phyloP scores from a whole-genome alignment of 495 filamentous ascomycete species.

The Penicillium steckii region DNA sequence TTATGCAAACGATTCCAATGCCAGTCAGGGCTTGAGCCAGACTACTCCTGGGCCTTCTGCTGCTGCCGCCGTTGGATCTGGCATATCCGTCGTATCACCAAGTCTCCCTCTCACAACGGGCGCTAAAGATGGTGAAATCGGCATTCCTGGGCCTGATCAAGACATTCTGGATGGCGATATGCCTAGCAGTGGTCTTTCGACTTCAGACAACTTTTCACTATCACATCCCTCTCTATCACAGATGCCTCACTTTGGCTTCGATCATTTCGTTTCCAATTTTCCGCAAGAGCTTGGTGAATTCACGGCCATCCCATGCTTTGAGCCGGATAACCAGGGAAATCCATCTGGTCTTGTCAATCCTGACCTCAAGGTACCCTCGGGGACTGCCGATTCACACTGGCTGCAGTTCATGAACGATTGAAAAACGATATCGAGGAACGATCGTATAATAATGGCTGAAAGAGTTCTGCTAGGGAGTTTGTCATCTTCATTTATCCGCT shows the following conservation, averaged over 20 bases:
- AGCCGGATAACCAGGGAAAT: slow-evolving; percentile 35
- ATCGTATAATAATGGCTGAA: too few relatives aligned
- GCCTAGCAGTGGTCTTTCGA: slow-evolving; percentile 21
- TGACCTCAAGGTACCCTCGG: slow-evolving; percentile 27
- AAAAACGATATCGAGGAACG: too few relatives aligned
- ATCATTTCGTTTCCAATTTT: slow-evolving; percentile 48
- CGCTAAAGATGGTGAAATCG: slow-evolving; percentile 12
- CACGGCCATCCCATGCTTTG: slow-evolving; percentile 47
- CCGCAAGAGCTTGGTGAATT: slow-evolving; percentile 49
- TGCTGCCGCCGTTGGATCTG: slow-evolving; percentile 7
- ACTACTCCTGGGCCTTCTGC: slow-evolving; percentile 7
- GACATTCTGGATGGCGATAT: slow-evolving; percentile 24
- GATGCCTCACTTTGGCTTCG: slow-evolving; percentile 42
- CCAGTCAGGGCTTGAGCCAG: slow-evolving; percentile 16
- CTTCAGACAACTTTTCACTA: slow-evolving; percentile 29
- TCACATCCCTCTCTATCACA: slow-evolving; percentile 33
- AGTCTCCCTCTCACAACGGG: slow-evolving; percentile 9
- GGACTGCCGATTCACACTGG: slow-evolving; percentile 33
- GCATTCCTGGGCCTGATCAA: slow-evolving; percentile 6
- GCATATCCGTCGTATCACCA: slow-evolving; percentile 18
- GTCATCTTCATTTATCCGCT: background rate
- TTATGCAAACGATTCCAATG: slow-evolving; percentile 17
- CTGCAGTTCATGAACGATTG: slow-evolving; percentile 41
- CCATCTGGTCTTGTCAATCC: slow-evolving; percentile 11
- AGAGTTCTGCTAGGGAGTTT: too few relatives aligned